phyloP scores from a whole-genome alignment of 257 asterid species.

The Coffea eugenioides region DNA sequence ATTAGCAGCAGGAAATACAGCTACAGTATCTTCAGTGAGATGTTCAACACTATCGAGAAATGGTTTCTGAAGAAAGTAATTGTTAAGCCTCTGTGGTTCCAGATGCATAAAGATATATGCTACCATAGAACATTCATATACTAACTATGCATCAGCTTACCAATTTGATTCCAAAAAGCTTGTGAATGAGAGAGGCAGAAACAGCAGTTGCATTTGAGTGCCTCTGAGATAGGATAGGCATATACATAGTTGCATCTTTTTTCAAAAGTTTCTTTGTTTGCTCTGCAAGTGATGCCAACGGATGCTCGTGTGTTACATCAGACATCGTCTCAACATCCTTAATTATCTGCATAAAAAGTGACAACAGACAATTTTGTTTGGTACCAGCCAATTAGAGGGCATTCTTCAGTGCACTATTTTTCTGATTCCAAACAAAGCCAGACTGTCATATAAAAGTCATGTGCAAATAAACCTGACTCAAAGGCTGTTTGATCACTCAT shows the following conservation, averaged over 20 bases:
- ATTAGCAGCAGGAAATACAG: conserved; percentile 95
- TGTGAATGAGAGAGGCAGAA: conserved; percentile 87
- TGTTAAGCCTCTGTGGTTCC: conserved; percentile 27
- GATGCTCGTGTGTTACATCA: conserved; percentile 78
- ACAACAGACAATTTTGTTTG: too few species aligned
- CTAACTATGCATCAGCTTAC: conserved; percentile 35
- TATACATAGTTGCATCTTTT: conserved; percentile 54
- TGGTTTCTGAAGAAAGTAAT: conserved; percentile 64
- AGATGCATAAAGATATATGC: conserved; percentile 13
- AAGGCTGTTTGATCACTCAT: not conserved
- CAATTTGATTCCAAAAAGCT: conserved; percentile 84
- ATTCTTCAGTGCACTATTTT: not conserved
- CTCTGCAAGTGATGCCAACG: conserved; percentile 83
- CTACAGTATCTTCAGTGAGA: conserved; percentile 88
- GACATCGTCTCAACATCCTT: conserved; percentile 78
- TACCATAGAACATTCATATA: conserved; percentile 12
- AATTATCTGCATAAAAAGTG: conserved; percentile 51
- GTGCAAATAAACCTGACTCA: not conserved
- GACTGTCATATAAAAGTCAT: not conserved
- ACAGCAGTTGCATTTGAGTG: conserved; percentile 77
- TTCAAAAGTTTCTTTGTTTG: conserved; percentile 59
- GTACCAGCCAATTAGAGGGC: not conserved
- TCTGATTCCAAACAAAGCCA: not conserved
- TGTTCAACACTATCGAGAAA: conserved; percentile 84
- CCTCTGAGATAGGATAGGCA: conserved; percentile 71